phyloP scores from a whole-genome alignment of 441 rosid genomes.

The Pelargonium myrrhifolium region DNA sequence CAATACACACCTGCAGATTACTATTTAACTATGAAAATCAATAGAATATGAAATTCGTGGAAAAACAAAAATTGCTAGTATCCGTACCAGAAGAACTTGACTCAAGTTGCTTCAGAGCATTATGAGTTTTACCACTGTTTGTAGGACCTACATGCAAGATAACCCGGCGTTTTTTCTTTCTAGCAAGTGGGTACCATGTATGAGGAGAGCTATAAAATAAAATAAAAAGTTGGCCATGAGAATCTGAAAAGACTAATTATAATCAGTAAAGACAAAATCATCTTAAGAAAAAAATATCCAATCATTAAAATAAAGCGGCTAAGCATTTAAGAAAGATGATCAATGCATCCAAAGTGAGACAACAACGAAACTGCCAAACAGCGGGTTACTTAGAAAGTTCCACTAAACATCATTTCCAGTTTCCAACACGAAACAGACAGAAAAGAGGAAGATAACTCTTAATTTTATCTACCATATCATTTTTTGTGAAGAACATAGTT shows the following conservation, averaged over 20 bases:
- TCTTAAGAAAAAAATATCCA: no score
- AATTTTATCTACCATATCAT: no score
- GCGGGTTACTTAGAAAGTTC: no score
- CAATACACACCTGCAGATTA: conserved; percentile 68
- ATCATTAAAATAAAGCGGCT: no score
- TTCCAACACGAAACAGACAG: no score
- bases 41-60: neutral
- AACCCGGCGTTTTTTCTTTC: conserved; percentile 71
- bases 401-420: no score
- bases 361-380: no score
- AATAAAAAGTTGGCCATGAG: conserved; percentile 12
- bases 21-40: conserved; percentile 4
- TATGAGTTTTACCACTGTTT: conserved; percentile 86
- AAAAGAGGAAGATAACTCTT: no score
- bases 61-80: conserved; percentile 14
- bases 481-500: no score
- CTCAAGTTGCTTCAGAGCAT: conserved; percentile 67
- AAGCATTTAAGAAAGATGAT: no score
- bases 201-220: conserved; percentile 64
- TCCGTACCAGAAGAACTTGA: conserved; percentile 66
- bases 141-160: conserved; percentile 89
- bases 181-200: conserved; percentile 77
- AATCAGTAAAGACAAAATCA: neutral
- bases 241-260: conserved; percentile 4
- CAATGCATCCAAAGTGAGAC: no score